Base-by-base conservation (phyloP, 2,329 filamentous ascomycete species). In the Aspergillus spinulosporus region DNA sequence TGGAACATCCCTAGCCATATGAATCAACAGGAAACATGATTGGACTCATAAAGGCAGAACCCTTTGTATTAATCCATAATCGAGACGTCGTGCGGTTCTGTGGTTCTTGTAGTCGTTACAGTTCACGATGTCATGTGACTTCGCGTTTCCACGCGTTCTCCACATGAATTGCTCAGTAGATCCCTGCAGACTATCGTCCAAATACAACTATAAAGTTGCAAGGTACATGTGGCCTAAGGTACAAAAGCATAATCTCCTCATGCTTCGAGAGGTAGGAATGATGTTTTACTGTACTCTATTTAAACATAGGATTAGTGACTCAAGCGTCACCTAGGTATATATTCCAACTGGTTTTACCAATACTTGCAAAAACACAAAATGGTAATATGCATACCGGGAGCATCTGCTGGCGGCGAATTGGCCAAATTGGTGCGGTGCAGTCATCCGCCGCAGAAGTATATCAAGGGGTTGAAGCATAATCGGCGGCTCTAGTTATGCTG, bases 1-100 rank as follows among this genome's bases (percentile, higher is more conserved):
- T 75, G 70, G 68, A 78, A 78, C 63, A 63, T 78, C 34, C 75
- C 75, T 7, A 78, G 68, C 49, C 76, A 78, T 62, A 66, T 72
- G 68, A 71, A 70, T 29, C 69, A 70, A 52, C 50, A 66, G 45
- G 65, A 69, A 40, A 29, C 34, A 14, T 59, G 50, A 39, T n/a
- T 14, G n/a, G 44, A 21, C 21, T 21, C 21, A 15, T 45, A 37
- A 5, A 21, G 14, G 21, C n/a, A 5, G 15, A 21, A 9, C 15
- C 5, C 5, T 21, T 42, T 42, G 39, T 42, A 42, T 15, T 21
- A 21, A 21, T 21, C 21, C 21, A 21, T 21, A 21, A 21, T 21
- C 21, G 21, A 21, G 21, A 21, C 21, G 21, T 21, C 21, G 21
- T 21, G 21, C 21, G 21, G 21, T 21, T 21, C 21, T 21, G 21